These are phyloP conservation scores for Hypomontagnella monticulosa DNA, from an alignment of 495 filamentous ascomycete species.

Conservation along the genomic window DNA sequence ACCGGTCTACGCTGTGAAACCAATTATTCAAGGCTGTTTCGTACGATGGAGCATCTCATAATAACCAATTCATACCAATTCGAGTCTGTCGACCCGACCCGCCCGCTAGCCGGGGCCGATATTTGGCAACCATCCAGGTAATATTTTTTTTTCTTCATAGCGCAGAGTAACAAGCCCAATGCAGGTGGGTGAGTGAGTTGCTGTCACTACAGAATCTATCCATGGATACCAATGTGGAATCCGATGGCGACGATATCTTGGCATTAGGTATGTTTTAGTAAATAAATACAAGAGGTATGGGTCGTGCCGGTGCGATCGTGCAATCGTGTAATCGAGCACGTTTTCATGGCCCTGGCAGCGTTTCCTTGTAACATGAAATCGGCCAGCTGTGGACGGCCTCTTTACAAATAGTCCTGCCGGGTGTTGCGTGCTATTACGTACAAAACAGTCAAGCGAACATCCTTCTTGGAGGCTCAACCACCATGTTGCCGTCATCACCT, in stretches of 20 bases:
- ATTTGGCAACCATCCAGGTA: slow-evolving; percentile 7
- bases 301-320: slow-evolving; percentile 9
- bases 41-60: slow-evolving; percentile 20
- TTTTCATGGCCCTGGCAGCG: slow-evolving; percentile 28
- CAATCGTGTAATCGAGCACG: slow-evolving; percentile 21
- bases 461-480: slow-evolving; percentile 34
- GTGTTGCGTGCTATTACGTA: slow-evolving; percentile 47
- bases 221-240: slow-evolving; percentile 31
- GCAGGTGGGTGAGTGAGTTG: slow-evolving; percentile 5
- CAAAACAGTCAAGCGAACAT: slow-evolving; percentile 42
- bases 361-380: slow-evolving; percentile 10
- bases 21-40: slow-evolving; percentile 18
- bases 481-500: slow-evolving; percentile 33
- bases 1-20: slow-evolving; percentile 42
- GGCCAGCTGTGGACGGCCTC: slow-evolving; percentile 13
- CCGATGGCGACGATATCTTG: slow-evolving; percentile 36
- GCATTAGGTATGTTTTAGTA: slow-evolving; percentile 46
- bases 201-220: neutral
- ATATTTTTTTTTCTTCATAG: neutral
- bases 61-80: slow-evolving; percentile 30
- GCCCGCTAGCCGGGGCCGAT: slow-evolving; percentile 7
- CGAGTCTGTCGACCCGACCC: slow-evolving; percentile 31
- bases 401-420: slow-evolving; percentile 38
- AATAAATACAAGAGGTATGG: slow-evolving; percentile 27
- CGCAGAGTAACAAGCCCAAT: slow-evolving; percentile 14